phyloP scores from a whole-genome alignment of 345 rosid genomes.

The Toxicodendron radicans region DNA sequence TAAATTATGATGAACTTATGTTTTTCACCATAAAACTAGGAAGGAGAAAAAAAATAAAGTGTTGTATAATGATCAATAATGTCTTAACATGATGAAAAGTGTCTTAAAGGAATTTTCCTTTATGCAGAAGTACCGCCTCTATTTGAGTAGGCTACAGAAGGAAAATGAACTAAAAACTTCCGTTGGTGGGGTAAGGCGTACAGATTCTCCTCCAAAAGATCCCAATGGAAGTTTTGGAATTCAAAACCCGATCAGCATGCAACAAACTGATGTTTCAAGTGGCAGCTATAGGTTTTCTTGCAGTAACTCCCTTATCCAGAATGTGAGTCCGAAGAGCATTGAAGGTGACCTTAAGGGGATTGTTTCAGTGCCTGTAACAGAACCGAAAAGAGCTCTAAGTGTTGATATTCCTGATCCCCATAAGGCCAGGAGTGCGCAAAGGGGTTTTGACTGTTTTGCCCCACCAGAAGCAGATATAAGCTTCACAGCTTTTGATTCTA shows the following conservation, averaged over 20 bases:
- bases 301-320: slow-evolving; percentile 38
- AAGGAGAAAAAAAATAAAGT: neutral
- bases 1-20: neutral
- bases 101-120: slow-evolving; percentile 14
- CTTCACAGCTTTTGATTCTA: slow-evolving; percentile 42
- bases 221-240: slow-evolving; percentile 34
- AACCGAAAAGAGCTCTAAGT: slow-evolving; percentile 36
- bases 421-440: slow-evolving; percentile 38
- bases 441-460: slow-evolving; percentile 40
- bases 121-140: slow-evolving; percentile 92
- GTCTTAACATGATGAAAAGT: neutral
- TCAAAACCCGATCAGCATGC: slow-evolving; percentile 43
- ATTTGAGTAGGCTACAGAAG: slow-evolving; percentile 79
- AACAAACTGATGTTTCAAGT: slow-evolving; percentile 34
- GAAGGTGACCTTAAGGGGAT: slow-evolving; percentile 45
- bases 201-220: slow-evolving; percentile 55
- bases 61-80: neutral
- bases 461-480: slow-evolving; percentile 33
- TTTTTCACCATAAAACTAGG: neutral
- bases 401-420: slow-evolving; percentile 38
- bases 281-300: slow-evolving; percentile 42
- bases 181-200: slow-evolving; percentile 50
- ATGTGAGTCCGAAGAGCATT: slow-evolving; percentile 32
- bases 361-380: slow-evolving; percentile 41
- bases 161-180: slow-evolving; percentile 53